These are phyloP conservation scores for Neurospora africana DNA, from an alignment of 495 filamentous ascomycete species.

Conservation along the genomic window DNA sequence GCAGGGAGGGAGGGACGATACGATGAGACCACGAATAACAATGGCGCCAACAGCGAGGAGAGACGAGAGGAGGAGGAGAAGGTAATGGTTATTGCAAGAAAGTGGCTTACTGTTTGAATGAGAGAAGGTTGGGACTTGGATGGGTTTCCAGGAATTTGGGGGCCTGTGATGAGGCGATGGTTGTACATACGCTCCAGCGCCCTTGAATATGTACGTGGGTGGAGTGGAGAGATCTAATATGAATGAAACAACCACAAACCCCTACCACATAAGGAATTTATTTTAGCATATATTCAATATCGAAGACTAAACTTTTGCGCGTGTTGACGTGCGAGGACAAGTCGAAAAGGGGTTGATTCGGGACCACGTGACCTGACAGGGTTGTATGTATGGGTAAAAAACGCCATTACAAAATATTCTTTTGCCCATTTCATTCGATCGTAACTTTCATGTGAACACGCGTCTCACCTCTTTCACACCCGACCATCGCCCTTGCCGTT, in stretches of 20 bases:
- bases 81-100: slow-evolving; percentile 3
- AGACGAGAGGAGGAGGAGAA: background rate
- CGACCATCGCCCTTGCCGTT: background rate
- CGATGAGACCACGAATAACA: slow-evolving; percentile 16
- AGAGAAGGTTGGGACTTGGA: background rate
- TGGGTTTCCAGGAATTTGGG: background rate
- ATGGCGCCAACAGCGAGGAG: background rate
- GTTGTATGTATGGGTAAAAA: background rate
- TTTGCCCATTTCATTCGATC: background rate
- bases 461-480: background rate
- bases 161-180: background rate
- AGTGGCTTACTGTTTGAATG: slow-evolving; percentile 5
- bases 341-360: background rate
- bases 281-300: background rate
- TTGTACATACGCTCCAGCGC: background rate
- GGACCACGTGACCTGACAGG: background rate
- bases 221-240: background rate
- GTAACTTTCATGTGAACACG: background rate
- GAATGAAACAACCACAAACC: background rate
- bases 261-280: no score
- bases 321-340: background rate
- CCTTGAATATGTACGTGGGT: background rate
- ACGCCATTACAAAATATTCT: background rate
- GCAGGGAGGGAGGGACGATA: slow-evolving; percentile 7
- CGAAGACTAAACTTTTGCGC: background rate